A percentile compares a stretch with the other conserved stretches of the same genome.
These are phyloP conservation scores for Fusarium sp. DNA, from an alignment of 2,329 filamentous ascomycete genomes.

Conservation along the genomic window DNA sequence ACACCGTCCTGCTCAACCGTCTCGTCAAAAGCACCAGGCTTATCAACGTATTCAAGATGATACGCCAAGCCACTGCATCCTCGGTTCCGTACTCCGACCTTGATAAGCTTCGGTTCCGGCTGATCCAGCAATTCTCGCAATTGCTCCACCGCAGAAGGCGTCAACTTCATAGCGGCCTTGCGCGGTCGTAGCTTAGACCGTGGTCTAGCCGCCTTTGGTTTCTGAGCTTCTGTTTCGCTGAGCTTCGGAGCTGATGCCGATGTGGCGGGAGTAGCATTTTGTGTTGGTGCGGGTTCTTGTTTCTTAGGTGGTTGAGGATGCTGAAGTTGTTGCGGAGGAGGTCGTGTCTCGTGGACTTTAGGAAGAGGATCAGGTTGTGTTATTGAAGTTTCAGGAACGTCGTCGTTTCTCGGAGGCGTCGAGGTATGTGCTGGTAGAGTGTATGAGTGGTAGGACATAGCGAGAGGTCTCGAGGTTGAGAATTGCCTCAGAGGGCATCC, in stretches of 20 bases:
- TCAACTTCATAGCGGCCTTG: conserved; percentile 91
- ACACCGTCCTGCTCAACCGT: conserved; percentile 95
- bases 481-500: conserved; percentile 54
- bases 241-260: conserved; percentile 47
- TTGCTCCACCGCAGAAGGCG: conserved; percentile 80
- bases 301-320: conserved; percentile 32
- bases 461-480: conserved; percentile 47
- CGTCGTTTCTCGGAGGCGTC: conserved; percentile 53
- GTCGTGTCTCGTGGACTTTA: conserved; percentile 63
- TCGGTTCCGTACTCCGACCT: conserved; percentile 91
- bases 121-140: conserved; percentile 80
- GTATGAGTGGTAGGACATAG: conserved; percentile 61
- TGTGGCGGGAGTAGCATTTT: conserved; percentile 31
- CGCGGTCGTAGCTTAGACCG: conserved; percentile 64
- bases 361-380: conserved; percentile 56
- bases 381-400: conserved; percentile 58
- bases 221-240: conserved; percentile 73
- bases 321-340: conserved; percentile 46
- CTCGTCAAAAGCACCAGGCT: conserved; percentile 88
- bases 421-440: conserved; percentile 56
- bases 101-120: conserved; percentile 90
- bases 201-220: conserved; percentile 60
- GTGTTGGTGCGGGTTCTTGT: conserved; percentile 21
- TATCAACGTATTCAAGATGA: conserved; percentile 93
- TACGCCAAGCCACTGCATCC: conserved; percentile 95